Percentiles rank a stretch among this genome's conserved stretches.
Evolutionary conservation across 768 basidiomycete species (phyloP).

Genomic region (Trametes punicea): DNA sequence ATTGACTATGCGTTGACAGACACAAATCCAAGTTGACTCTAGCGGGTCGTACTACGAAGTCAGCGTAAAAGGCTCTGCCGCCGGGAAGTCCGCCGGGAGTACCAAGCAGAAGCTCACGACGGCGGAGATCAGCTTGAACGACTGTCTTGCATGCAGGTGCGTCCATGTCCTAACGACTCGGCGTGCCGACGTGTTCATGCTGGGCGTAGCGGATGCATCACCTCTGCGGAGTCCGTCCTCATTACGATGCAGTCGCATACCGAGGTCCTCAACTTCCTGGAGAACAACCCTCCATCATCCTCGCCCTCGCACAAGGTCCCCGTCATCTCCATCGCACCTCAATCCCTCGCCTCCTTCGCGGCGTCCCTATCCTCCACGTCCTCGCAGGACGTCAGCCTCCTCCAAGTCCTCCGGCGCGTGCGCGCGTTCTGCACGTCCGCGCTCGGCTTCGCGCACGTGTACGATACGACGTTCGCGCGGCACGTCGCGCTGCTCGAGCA

Average conservation of each 20-base stretch:
- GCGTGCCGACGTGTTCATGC: not conserved
- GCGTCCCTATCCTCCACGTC: conserved; percentile 53
- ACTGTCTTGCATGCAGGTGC: conserved; percentile 97
- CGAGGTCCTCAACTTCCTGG: conserved; percentile 82
- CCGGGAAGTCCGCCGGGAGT: conserved; percentile 13
- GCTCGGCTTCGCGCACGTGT: conserved; percentile 78
- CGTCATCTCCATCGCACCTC: conserved; percentile 86
- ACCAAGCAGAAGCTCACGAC: conserved; percentile 71
- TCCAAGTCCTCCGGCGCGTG: conserved; percentile 66
- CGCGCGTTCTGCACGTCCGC: conserved; percentile 62
- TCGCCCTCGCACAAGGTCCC: conserved; percentile 49
- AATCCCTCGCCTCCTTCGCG: conserved; percentile 78
- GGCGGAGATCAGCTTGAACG: conserved; percentile 94
- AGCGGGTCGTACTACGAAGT: conserved; percentile 89
- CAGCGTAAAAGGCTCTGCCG: conserved; percentile 29
- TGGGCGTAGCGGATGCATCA: conserved; percentile 84
- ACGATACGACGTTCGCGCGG: conserved; percentile 93
- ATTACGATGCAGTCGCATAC: conserved; percentile 94
- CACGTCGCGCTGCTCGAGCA: conserved; percentile 85
- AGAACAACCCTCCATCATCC: conserved; percentile 44
- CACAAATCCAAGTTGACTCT: conserved; percentile 87
- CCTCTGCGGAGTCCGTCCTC: conserved; percentile 94
- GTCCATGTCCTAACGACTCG: conserved; percentile 28
- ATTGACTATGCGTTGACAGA: conserved; percentile 48
- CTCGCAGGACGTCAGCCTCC: conserved; percentile 42